Evolutionary conservation across 2,329 filamentous ascomycete genomes (phyloP).

Genomic region (Penicillium vulpinum): DNA sequence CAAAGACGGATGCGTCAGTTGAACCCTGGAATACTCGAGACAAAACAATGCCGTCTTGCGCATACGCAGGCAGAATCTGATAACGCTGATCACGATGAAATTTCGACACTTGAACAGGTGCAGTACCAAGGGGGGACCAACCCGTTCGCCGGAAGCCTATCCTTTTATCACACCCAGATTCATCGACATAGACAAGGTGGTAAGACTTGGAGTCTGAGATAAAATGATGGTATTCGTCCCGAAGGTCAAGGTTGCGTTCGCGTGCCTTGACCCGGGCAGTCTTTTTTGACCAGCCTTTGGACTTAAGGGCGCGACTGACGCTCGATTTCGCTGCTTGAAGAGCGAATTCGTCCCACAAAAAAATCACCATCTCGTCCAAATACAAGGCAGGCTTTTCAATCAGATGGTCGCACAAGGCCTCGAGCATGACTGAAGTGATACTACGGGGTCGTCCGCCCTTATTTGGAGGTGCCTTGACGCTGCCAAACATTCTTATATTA

Average conservation of each 20-base stretch:
- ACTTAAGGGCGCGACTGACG: neutral
- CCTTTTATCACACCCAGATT: conserved; percentile 22
- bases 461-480: neutral
- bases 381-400: neutral
- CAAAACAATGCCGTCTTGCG: neutral
- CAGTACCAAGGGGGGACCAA: neutral
- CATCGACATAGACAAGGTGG: conserved; percentile 21
- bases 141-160: conserved; percentile 5
- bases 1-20: conserved; percentile 18
- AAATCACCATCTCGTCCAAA: conserved; percentile 1
- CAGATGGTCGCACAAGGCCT: neutral
- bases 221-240: conserved; percentile 1
- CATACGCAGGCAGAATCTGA: conserved; percentile 1
- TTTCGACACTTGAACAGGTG: neutral
- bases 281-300: conserved; percentile 5
- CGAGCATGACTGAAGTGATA: neutral
- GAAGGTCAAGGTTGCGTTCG: neutral
- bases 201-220: conserved; percentile 5
- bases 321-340: neutral
- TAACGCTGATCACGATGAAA: conserved; percentile 6
- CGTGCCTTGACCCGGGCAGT: neutral
- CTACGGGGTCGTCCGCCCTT: neutral
- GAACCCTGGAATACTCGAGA: conserved; percentile 27
- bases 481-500: neutral
- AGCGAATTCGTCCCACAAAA: conserved; percentile 1